Evolutionary conservation across 371 early-diverging fungal species (phyloP).

Genomic region (Mortierella polycephala): DNA sequence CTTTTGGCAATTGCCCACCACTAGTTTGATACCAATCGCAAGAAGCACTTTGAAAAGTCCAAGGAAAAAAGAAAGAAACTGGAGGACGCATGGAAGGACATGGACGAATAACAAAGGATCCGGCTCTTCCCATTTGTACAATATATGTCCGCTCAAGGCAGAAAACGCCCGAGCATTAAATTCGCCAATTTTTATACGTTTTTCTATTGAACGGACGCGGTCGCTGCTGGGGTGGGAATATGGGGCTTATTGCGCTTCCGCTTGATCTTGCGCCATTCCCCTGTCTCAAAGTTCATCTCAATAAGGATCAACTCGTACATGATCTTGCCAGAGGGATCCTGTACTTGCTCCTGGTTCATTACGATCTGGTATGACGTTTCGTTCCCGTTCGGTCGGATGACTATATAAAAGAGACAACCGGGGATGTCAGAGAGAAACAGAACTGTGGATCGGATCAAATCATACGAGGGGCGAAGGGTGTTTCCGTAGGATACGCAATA

Average conservation of each 20-base stretch:
- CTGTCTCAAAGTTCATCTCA: conserved; percentile 57
- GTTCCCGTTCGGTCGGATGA: conserved; percentile 39
- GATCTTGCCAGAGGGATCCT: conserved; percentile 39
- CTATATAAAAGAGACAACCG: conserved; percentile 1
- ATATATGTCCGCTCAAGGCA: not conserved
- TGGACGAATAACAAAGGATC: conserved; percentile 33
- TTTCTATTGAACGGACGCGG: not conserved
- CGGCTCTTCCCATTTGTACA: not conserved
- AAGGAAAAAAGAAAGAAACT: conserved; percentile 36
- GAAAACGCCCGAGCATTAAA: not conserved
- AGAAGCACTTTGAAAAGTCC: conserved; percentile 41
- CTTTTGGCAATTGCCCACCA: not conserved
- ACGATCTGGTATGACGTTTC: conserved; percentile 47
- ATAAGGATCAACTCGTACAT: conserved; percentile 55
- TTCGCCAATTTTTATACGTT: not conserved
- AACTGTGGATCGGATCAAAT: not conserved
- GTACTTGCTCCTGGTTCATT: conserved; percentile 54
- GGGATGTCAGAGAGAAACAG: not conserved
- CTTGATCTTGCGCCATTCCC: conserved; percentile 58
- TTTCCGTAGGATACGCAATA: not conserved
- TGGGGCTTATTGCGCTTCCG: conserved; percentile 12
- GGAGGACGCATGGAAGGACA: conserved; percentile 49
- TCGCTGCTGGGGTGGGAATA: not conserved
- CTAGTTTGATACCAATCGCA: conserved; percentile 49
- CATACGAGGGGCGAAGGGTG: not conserved